Evolutionary conservation across 495 filamentous ascomycete species (phyloP).

Genomic region (Aspergillus biplanus): DNA sequence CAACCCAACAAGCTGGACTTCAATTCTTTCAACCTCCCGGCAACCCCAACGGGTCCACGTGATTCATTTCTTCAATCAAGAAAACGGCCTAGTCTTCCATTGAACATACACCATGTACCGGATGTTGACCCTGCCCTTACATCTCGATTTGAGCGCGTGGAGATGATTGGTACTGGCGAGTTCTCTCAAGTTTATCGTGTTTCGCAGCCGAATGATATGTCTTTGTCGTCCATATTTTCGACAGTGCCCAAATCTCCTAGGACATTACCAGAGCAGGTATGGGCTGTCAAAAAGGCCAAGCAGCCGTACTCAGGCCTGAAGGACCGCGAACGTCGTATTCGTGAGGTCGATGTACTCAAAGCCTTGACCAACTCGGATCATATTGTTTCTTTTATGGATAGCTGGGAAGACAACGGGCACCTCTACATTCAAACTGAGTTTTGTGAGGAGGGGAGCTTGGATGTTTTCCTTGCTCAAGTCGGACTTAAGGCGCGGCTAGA

Average conservation of each 20-base stretch:
- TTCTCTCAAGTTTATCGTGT: slow-evolving; percentile 93
- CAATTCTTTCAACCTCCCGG: slow-evolving; percentile 60
- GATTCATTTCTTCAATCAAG: slow-evolving; percentile 58
- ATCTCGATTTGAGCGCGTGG: slow-evolving; percentile 73
- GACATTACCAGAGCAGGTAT: slow-evolving; percentile 59
- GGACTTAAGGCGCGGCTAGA: slow-evolving; percentile 85
- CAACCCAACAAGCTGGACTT: slow-evolving; percentile 45
- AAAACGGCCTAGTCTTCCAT: slow-evolving; percentile 54
- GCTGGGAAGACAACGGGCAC: slow-evolving; percentile 80
- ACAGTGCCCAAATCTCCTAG: slow-evolving; percentile 45
- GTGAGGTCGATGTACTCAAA: slow-evolving; percentile 78
- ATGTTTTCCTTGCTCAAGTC: slow-evolving; percentile 75
- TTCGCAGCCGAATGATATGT: slow-evolving; percentile 48
- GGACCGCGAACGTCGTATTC: slow-evolving; percentile 76
- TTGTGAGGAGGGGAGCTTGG: slow-evolving; percentile 89
- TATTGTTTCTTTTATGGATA: slow-evolving; percentile 75
- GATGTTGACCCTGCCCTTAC: slow-evolving; percentile 73
- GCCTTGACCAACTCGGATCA: slow-evolving; percentile 76
- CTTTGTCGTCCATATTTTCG: slow-evolving; percentile 50
- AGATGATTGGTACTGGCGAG: slow-evolving; percentile 81
- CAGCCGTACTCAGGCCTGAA: slow-evolving; percentile 72
- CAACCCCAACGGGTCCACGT: slow-evolving; percentile 77
- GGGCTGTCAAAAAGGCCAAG: slow-evolving; percentile 91
- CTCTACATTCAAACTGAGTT: slow-evolving; percentile 98
- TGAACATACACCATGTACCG: slow-evolving; percentile 57